phyloP scores from a whole-genome alignment of 2,329 filamentous ascomycete species.

The Acrocalymma vagum region DNA sequence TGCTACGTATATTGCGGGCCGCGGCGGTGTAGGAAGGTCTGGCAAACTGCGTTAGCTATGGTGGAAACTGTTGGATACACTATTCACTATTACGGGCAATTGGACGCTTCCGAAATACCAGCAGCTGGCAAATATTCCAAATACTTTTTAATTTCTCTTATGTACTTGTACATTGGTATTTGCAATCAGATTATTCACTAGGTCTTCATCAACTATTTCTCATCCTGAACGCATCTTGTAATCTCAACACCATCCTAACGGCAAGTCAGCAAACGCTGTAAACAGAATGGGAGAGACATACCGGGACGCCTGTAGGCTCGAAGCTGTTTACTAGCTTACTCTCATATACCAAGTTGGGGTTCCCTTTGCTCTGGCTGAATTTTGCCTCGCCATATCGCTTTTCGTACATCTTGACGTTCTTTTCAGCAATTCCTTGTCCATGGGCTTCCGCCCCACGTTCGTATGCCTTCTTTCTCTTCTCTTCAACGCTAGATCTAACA shows the following conservation, averaged over 20 bases:
- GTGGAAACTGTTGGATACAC: too few species aligned
- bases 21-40: too few species aligned
- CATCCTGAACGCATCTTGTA: slow-evolving; percentile 60
- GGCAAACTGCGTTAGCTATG: too few species aligned
- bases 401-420: slow-evolving; percentile 58
- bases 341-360: slow-evolving; percentile 72
- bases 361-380: slow-evolving; percentile 58
- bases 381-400: slow-evolving; percentile 57
- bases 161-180: slow-evolving; percentile 20
- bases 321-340: slow-evolving; percentile 71
- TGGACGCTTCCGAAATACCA: too few species aligned
- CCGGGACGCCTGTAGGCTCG: slow-evolving; percentile 72
- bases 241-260: slow-evolving; percentile 72
- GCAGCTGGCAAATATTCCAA: too few species aligned
- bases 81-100: too few species aligned
- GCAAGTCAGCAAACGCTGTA: slow-evolving; percentile 16
- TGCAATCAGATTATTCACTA: too few species aligned
- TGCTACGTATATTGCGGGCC: too few species aligned
- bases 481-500: slow-evolving; percentile 68
- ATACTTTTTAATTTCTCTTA: slow-evolving; percentile 9
- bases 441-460: slow-evolving; percentile 44
- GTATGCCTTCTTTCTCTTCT: slow-evolving; percentile 62
- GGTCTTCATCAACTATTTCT: too few species aligned
- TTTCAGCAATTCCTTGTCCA: slow-evolving; percentile 52
- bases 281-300: slow-evolving; percentile 49